These are phyloP conservation scores for Cryptosporidium xiaoi DNA, from an alignment of 169 alveolate genomes.

Conservation along the genomic window DNA sequence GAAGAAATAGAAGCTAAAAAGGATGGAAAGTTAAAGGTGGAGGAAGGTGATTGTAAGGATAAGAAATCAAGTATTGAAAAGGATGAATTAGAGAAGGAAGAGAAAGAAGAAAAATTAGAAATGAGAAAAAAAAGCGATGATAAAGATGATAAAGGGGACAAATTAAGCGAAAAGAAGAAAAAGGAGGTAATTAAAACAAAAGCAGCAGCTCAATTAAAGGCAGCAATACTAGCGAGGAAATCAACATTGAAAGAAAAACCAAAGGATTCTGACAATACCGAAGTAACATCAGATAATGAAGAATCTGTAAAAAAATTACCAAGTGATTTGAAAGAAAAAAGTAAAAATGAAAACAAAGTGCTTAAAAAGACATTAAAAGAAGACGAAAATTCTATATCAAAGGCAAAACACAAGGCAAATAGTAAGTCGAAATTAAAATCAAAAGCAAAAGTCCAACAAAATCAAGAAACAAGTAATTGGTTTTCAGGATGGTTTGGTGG, in stretches of 20 bases:
- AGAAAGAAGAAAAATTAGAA: not conserved
- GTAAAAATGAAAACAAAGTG: not conserved
- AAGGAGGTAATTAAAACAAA: conserved; percentile 29
- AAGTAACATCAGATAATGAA: not conserved
- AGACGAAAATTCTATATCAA: conserved; percentile 16
- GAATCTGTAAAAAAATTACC: conserved; percentile 1
- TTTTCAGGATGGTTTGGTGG: conserved; percentile 53
- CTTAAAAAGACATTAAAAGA: conserved; percentile 47
- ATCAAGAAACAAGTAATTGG: conserved; percentile 35
- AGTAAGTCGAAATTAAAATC: conserved; percentile 3
- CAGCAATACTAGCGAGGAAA: conserved; percentile 50
- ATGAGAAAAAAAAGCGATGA: not conserved
- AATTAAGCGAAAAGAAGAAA: not conserved
- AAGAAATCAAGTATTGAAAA: not conserved
- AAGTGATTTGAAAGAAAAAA: not conserved
- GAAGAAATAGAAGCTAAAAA: not conserved
- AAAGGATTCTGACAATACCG: not conserved
- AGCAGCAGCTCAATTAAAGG: conserved; percentile 52
- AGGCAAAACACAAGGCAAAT: conserved; percentile 22
- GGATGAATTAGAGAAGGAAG: not conserved
- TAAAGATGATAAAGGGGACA: not conserved
- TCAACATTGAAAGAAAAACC: conserved; percentile 11
- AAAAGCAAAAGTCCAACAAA: not conserved
- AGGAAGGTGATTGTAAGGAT: not conserved
- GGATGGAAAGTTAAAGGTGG: not conserved